A percentile compares a stretch with the other conserved stretches of the same genome.
phyloP scores from a whole-genome alignment of 164 flowering plant genomes.

The Cinnamomum micranthum region DNA sequence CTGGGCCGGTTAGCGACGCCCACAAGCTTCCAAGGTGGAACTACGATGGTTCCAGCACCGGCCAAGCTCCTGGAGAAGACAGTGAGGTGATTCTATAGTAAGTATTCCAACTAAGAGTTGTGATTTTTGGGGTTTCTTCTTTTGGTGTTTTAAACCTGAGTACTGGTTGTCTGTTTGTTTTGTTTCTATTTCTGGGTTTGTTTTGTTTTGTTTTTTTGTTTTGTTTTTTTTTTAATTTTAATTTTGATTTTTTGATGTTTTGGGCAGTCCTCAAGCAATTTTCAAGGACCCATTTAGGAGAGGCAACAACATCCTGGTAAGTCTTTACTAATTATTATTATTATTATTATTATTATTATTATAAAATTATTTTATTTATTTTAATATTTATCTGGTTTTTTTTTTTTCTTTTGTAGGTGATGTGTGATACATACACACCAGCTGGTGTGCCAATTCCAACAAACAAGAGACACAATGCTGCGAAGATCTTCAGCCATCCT shows the following conservation, averaged over 20 bases:
- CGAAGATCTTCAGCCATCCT: slow-evolving; percentile 48
- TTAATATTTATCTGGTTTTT: neutral
- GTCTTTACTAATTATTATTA: neutral
- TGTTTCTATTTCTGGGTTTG: neutral
- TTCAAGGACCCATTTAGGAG: slow-evolving; percentile 32
- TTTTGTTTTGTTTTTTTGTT: neutral
- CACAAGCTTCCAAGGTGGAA: slow-evolving; percentile 21
- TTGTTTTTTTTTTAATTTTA: too few species aligned
- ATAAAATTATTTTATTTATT: neutral
- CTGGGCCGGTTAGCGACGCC: slow-evolving; percentile 10
- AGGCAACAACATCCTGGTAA: slow-evolving; percentile 26
- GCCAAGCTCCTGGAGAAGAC: slow-evolving; percentile 22
- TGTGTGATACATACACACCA: slow-evolving; percentile 60
- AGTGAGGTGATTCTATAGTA: slow-evolving; percentile 22
- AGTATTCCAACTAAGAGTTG: neutral
- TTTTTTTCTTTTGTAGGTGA: slow-evolving; percentile 29
- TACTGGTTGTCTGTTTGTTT: neutral
- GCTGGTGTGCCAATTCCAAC: slow-evolving; percentile 61
- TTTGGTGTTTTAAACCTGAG: neutral
- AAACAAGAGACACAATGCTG: slow-evolving; percentile 47
- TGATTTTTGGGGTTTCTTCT: slow-evolving; percentile 5
- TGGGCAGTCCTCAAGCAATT: slow-evolving; percentile 23
- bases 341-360: too few species aligned
- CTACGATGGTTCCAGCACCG: slow-evolving; percentile 20
- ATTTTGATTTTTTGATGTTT: neutral